Evolutionary conservation across 2,329 filamentous ascomycete genomes (phyloP), one percentile per base, ranked within the genome.

Genomic region (Lachnellula arida): DNA sequence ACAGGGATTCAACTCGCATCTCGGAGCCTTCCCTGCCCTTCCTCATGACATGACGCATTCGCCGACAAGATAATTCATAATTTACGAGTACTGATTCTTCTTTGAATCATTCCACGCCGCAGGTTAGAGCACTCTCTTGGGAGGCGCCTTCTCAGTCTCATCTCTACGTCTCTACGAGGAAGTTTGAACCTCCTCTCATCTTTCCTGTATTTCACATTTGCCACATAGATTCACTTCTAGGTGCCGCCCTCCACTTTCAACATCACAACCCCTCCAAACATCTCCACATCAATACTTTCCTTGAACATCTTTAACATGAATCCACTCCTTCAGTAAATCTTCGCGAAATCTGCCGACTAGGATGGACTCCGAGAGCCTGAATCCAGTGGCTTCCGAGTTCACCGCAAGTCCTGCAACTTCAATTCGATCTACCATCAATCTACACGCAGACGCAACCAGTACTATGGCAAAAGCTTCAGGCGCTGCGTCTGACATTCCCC

Each of bases 381-480:
- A 25, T 15, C 37, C n/a, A 23, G 23, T 19, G 11, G 23, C 15
- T 25, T 39, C 22, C 14, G 46, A 57, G 40, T 19, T 25, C 34
- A 49, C 56, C n/a, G 42, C 50, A 9, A 44, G 47, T 39, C 17
- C 52, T 48, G 48, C 54, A n/a, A 15, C 50, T 14, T n/a, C 51
- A 17, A 19, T 14, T 22, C 39, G 48, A 32, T 32, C 37, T 22
- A 32, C 50, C 35, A 48, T 61, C 32, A 60, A 61, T 40, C 55
- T 60, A 40, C 54, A 57, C 12, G 55, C 43, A 43, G 60, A 64
- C 32, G 48, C 47, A 32, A 62, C 60, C 19, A 49, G 61, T 23
- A 67, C 60, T n/a, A 63, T 64, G 23, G 60, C 61, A 47, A 60
- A 67, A 55, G 61, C 60, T 34, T 59, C 55, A 5, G 62, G 62